Base-by-base conservation (phyloP, 305 asterid species). In the Caryopteris hybrid region DNA sequence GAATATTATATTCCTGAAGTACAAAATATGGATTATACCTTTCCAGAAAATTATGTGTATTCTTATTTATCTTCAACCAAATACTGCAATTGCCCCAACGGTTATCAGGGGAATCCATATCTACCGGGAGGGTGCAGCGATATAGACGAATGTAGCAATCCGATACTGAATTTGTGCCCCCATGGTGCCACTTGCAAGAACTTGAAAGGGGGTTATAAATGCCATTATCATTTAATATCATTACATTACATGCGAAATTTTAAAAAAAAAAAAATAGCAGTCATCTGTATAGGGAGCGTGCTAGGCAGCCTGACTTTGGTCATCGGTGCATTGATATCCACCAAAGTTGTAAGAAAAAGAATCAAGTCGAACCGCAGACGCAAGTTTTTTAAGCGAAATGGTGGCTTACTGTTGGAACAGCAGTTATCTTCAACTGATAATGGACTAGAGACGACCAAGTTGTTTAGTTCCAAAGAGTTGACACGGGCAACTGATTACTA, bases 401-500 rank as follows among this genome's bases (percentile, higher is more conserved):
- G 84, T 11, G 88, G 88, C 0, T 31, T 83, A 20, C 50, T 83
- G 61, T 23, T 83, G 59, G 77, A 75, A 47, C 78, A 75, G 1
- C 81, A 80, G 3, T 23, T 80, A 47, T 54, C 75, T 34, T 25
- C 83, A 2, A 61, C 74, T 4, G 64, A 75, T 14, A 78, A 56
- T 23, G 74, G 79, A 11, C 11, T 79, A 1, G 55, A 73, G 41
- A 83, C 63, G 46, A 76, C 78, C 36, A 76, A 69, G 62, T 7
- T 83, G 72, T 80, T 75, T 25, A 41, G 51, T 25, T 48, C 77
- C 1, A 17, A 31, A 4, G 84, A 79, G 48, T 42, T 79, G 68
- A 53, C 51, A 2, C 47, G 54, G 13, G 81, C 81, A 2, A 79
- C 74, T 3, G 74, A 75, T 27, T 48, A 67, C 2, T 73, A 52